Conservation (phyloP, 805 yeast species). For the Dipodascus albidus region DNA sequence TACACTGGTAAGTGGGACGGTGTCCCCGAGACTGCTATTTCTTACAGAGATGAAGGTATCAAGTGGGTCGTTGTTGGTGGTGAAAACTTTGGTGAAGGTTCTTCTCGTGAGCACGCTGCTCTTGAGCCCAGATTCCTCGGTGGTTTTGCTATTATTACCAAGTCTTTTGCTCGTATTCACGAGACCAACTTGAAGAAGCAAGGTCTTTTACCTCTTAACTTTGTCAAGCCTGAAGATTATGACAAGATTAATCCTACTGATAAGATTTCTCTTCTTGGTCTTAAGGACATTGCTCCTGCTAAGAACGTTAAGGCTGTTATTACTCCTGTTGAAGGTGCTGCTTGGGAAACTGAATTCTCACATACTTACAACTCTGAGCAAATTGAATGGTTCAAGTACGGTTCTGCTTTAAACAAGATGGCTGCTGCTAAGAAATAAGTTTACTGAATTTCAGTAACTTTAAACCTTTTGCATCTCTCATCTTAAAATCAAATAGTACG, state of each 20-base stretch:
- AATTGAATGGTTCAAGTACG: conserved; percentile 97
- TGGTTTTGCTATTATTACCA: conserved; percentile 95
- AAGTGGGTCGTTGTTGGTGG: conserved; percentile 98
- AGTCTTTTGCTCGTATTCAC: conserved; percentile 97
- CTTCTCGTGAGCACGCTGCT: conserved; percentile 99
- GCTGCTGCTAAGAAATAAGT: conserved; percentile 29
- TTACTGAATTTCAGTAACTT: not conserved
- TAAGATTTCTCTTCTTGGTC: conserved; percentile 77
- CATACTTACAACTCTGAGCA: conserved; percentile 96
- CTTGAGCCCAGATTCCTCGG: conserved; percentile 98
- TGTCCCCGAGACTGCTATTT: conserved; percentile 94
- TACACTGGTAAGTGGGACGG: conserved; percentile 87
- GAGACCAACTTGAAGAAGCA: conserved; percentile 99
- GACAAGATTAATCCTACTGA: conserved; percentile 89
- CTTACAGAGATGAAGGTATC: conserved; percentile 86
- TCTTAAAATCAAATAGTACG: not conserved
- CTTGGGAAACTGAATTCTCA: conserved; percentile 85
- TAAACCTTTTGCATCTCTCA: not conserved
- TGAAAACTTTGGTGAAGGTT: conserved; percentile 99
- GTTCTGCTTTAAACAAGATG: conserved; percentile 98
- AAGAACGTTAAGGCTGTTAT: conserved; percentile 73
- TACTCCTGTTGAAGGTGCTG: conserved; percentile 56
- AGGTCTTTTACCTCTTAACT: conserved; percentile 96
- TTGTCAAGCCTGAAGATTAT: conserved; percentile 78
- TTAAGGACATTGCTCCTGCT: conserved; percentile 84